Conservation (phyloP, 805 yeast species). For the Zygosaccharomyces rouxii region DNA sequence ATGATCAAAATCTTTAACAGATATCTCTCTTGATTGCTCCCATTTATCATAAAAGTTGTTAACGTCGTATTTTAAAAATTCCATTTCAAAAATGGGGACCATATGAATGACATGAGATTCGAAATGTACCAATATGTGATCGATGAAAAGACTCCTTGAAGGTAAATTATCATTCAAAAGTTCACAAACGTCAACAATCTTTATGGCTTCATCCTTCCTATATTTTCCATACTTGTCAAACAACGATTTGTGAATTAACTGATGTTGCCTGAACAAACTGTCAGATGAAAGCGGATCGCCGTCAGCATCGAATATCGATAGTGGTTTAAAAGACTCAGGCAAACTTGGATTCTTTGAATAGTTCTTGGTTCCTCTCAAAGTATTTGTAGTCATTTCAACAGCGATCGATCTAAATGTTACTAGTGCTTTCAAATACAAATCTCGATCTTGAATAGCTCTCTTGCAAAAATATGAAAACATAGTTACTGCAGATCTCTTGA, state of each 20-base stretch:
- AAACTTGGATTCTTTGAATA: conserved; percentile 16
- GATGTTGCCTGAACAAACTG: conserved; percentile 16
- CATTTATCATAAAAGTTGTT: conserved; percentile 16
- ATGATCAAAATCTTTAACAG: conserved; percentile 25
- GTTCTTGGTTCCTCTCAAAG: conserved; percentile 11
- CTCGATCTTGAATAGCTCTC: conserved; percentile 27
- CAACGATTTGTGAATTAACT: conserved; percentile 22
- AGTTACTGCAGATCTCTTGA: conserved; percentile 30
- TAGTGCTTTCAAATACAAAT: conserved; percentile 24
- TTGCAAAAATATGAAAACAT: conserved; percentile 24
- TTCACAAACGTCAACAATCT: conserved; percentile 7
- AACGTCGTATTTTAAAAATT: conserved; percentile 15
- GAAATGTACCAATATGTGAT: conserved; percentile 24
- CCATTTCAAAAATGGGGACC: conserved; percentile 27
- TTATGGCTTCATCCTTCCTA: conserved; percentile 20
- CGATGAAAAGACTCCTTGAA: conserved; percentile 14
- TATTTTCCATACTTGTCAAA: conserved; percentile 29
- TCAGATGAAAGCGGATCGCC: conserved; percentile 18
- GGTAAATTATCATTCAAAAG: conserved; percentile 19
- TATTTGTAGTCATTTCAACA: conserved; percentile 19
- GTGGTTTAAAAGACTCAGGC: conserved; percentile 24
- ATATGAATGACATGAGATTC: conserved; percentile 18
- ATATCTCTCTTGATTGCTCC: conserved; percentile 8
- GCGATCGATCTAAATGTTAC: conserved; percentile 24
- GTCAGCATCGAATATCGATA: conserved; percentile 22